A percentile compares a stretch with the other conserved stretches of the same genome.
Evolutionary conservation across 805 yeast genomes (phyloP).

Genomic region (Kodamaea laetipori): DNA sequence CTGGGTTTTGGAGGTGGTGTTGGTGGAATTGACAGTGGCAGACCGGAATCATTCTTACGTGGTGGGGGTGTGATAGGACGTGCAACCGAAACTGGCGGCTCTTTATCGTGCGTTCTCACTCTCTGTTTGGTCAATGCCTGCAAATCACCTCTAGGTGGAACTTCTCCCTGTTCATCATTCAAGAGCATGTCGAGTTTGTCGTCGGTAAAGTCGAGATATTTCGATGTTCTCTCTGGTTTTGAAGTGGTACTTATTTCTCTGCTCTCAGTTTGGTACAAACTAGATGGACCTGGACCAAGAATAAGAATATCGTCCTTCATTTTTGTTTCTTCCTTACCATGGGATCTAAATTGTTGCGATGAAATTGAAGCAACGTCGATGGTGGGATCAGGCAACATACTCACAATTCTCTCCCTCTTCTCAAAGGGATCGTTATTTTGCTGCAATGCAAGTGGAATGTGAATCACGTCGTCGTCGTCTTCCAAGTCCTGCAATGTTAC

Average conservation of each 20-base stretch:
- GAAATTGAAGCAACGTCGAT: constrained; percentile 12
- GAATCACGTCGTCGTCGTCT: constrained; percentile 1
- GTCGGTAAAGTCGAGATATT: constrained; percentile 9
- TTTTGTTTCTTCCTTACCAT: neutral
- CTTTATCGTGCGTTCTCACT: neutral
- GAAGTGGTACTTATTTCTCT: neutral
- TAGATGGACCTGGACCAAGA: constrained; percentile 1
- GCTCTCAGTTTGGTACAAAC: neutral
- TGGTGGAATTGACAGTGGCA: constrained; percentile 6
- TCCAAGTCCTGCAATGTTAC: constrained; percentile 3
- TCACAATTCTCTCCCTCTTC: constrained; percentile 8
- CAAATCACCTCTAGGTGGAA: constrained; percentile 29
- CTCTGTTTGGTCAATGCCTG: constrained; percentile 11
- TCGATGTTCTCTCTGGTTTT: constrained; percentile 3
- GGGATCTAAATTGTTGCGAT: neutral
- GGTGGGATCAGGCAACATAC: constrained; percentile 18
- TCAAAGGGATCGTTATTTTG: constrained; percentile 3
- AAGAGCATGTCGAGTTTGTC: constrained; percentile 20
- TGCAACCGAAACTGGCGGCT: neutral
- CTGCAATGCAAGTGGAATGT: constrained; percentile 3
- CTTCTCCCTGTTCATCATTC: constrained; percentile 23
- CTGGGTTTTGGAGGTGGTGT: constrained; percentile 13
- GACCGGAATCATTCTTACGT: neutral
- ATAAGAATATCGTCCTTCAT: constrained; percentile 5
- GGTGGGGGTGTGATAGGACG: constrained; percentile 7